These are phyloP conservation scores for Beauveria sp. DNA, from an alignment of 2,329 filamentous ascomycete species.

Conservation along the genomic window DNA sequence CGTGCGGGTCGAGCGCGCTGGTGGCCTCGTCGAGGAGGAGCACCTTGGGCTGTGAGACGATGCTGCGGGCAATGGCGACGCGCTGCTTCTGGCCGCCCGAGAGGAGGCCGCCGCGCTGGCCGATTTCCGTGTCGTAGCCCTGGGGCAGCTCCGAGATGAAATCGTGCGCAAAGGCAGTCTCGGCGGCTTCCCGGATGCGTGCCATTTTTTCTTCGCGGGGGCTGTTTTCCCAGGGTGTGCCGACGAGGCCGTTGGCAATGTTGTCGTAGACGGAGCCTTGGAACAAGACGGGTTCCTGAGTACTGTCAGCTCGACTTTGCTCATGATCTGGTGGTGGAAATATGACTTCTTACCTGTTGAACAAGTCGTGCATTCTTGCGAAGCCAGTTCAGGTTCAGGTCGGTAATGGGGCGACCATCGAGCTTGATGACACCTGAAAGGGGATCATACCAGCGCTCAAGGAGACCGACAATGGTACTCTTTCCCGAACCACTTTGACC, in stretches of 20 bases:
- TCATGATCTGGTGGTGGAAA: neutral
- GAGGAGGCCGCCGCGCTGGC: conserved; percentile 54
- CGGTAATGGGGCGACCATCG: conserved; percentile 26
- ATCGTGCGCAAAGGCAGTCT: conserved; percentile 41
- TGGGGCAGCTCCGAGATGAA: conserved; percentile 41
- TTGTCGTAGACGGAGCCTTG: conserved; percentile 46
- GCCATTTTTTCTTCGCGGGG: conserved; percentile 33
- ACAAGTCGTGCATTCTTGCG: conserved; percentile 31
- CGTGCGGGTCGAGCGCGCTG: conserved; percentile 39
- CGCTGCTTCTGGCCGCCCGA: conserved; percentile 62
- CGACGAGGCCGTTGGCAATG: conserved; percentile 42
- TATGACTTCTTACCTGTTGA: conserved; percentile 20
- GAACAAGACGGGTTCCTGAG: conserved; percentile 37
- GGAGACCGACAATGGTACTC: conserved; percentile 31
- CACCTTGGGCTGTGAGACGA: conserved; percentile 52
- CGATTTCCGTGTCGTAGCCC: conserved; percentile 48
- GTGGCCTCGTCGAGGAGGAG: conserved; percentile 62
- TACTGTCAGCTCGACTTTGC: neutral
- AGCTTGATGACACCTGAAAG: conserved; percentile 27
- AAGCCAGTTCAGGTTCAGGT: conserved; percentile 32
- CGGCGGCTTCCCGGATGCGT: conserved; percentile 38
- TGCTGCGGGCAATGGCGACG: conserved; percentile 56
- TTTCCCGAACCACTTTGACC: conserved; percentile 32
- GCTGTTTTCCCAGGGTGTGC: conserved; percentile 30
- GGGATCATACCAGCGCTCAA: conserved; percentile 33